These are phyloP conservation scores for Quercus robur DNA, from an alignment of 306 rosid genomes.

Conservation along the genomic window DNA sequence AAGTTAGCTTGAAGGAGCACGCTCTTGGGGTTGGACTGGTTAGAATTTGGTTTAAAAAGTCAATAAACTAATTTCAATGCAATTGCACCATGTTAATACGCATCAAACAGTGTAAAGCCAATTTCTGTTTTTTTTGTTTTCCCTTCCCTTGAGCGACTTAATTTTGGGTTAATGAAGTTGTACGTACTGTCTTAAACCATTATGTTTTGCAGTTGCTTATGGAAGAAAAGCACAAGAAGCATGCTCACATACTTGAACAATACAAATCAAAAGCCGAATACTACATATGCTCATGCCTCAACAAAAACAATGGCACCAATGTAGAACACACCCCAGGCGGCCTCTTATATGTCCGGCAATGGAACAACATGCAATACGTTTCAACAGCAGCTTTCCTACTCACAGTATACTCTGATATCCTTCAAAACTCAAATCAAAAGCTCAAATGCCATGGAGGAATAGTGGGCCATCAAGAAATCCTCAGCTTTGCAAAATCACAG, in stretches of 20 bases:
- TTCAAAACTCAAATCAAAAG: slow-evolving; percentile 40
- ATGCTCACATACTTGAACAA: slow-evolving; percentile 43
- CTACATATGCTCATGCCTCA: slow-evolving; percentile 84
- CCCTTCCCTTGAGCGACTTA: no score
- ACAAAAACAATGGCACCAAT: slow-evolving; percentile 60
- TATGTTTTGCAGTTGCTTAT: slow-evolving; percentile 46
- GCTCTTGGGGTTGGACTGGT: no score
- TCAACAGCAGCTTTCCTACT: slow-evolving; percentile 84
- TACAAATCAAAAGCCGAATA: slow-evolving; percentile 79
- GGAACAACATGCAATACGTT: slow-evolving; percentile 99
- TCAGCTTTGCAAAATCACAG: slow-evolving; percentile 64
- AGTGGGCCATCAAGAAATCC: slow-evolving; percentile 41
- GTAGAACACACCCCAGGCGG: slow-evolving; percentile 84
- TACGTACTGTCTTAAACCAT: not conserved
- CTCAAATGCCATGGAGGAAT: slow-evolving; percentile 53
- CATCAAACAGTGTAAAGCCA: no score
- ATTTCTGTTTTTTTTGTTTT: no score
- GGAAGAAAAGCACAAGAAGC: slow-evolving; percentile 56
- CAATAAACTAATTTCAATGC: no score
- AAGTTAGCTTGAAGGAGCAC: no score
- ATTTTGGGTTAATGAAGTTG: not conserved
- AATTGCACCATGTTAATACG: no score
- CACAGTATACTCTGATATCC: slow-evolving; percentile 66
- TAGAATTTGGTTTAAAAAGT: no score
- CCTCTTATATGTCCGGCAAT: slow-evolving; percentile 62